Base-by-base conservation (phyloP, 1,139 yeast species). In the Taiozyma sp. region DNA sequence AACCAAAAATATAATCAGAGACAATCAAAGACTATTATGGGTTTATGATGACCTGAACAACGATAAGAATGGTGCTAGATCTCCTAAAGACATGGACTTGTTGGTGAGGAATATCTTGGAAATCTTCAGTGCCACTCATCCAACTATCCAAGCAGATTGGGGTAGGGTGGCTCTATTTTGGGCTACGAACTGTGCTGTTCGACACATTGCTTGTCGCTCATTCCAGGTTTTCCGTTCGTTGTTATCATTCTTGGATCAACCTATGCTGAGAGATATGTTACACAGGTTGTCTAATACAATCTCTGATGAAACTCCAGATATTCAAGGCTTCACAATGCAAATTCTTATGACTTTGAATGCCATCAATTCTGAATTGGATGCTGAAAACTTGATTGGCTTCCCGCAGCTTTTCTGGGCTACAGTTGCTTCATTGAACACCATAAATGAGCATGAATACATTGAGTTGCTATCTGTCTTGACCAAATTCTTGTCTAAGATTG, bases 161-260 rank as follows among this genome's bases (percentile, higher is more conserved):
- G 86, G 96, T 48, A 73, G 86, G 46, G 83, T 82, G 2, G 89
- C 98, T 0, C 73, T 95, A 46, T 77, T 78, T 40, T 95, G 99
- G 99, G 98, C 99, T 0, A 93, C 99, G 0, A 84, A 97, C 1
- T 93, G 99, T 71, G 96, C 98, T 2, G 99, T 93, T 0, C 79
- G 98, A 62, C 99, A 95, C 66, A 81, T 93, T 63, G 99, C 99
- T 0, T 93, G 99, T 61, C 80, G 99, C 34, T 91, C 98, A 0
- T 93, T 95, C 68, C 99, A 95, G 66, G 78, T 91, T 0, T 93
- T 92, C 70, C 75, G 99, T 47, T 88, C 96, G 5, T 70, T 93
- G 49, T 71, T 91, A 16, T 80, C 88, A 14, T 83, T 85, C 58
- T 72, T 93, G 56, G 97, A 93, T 64, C 93, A 87, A 64, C 77